Conservation (phyloP, 768 basidiomycete species). For the Calocybe indica region DNA sequence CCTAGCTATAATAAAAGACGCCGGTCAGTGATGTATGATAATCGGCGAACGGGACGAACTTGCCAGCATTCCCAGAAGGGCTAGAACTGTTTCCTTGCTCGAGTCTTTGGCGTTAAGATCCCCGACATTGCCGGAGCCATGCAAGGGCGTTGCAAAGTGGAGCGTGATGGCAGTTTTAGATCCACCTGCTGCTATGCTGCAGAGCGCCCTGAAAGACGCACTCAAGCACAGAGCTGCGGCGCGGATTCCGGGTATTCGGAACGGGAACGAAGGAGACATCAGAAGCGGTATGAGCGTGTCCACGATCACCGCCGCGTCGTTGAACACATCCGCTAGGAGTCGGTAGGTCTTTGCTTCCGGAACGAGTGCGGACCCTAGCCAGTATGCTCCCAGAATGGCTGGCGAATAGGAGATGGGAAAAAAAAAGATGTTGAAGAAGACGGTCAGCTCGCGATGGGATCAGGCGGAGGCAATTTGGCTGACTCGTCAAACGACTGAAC, state of each 20-base stretch:
- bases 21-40: neutral
- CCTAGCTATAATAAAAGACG: constrained; percentile 40
- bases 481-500: constrained; percentile 59
- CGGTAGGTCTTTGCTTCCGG: constrained; percentile 71
- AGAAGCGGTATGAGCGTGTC: constrained; percentile 58
- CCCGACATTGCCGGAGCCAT: constrained; percentile 55
- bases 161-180: constrained; percentile 66
- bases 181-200: constrained; percentile 59
- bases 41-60: constrained; percentile 12
- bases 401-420: neutral
- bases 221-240: constrained; percentile 50
- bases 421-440: neutral
- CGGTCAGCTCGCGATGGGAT: neutral
- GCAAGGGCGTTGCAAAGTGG: constrained; percentile 52
- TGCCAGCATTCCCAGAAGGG: constrained; percentile 63
- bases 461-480: constrained; percentile 12
- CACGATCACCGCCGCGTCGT: constrained; percentile 53
- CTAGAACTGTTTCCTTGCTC: constrained; percentile 67
- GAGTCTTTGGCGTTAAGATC: constrained; percentile 70
- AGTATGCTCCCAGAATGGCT: constrained; percentile 63
- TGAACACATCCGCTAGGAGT: constrained; percentile 60
- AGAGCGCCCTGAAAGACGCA: constrained; percentile 52
- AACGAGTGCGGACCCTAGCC: constrained; percentile 56
- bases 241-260: constrained; percentile 31
- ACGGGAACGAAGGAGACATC: constrained; percentile 29